These are phyloP conservation scores for Aspergillus felis DNA, from an alignment of 2,329 filamentous ascomycete genomes.

Conservation along the genomic window DNA sequence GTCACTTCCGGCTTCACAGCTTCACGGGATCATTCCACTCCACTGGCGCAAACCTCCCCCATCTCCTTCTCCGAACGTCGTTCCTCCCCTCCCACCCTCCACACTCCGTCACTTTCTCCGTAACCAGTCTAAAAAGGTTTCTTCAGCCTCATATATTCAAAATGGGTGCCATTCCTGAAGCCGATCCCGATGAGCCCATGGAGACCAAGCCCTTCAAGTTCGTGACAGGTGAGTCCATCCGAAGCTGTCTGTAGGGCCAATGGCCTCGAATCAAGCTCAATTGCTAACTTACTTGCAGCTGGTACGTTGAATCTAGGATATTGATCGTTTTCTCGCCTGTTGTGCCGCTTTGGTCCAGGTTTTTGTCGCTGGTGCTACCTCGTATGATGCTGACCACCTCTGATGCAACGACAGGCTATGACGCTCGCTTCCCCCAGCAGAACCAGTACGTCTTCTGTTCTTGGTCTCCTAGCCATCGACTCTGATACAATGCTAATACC, in stretches of 20 bases:
- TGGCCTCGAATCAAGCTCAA: slow-evolving; percentile 27
- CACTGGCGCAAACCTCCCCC: slow-evolving; percentile 28
- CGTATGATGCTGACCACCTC: slow-evolving; percentile 28
- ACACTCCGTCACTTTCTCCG: slow-evolving; percentile 10
- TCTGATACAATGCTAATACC: slow-evolving; percentile 10
- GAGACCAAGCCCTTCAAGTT: slow-evolving; percentile 99
- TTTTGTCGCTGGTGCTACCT: slow-evolving; percentile 6
- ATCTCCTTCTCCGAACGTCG: slow-evolving; percentile 21
- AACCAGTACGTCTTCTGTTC: slow-evolving; percentile 54
- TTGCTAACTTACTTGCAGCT: slow-evolving; percentile 45
- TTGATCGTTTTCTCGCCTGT: slow-evolving; percentile 8
- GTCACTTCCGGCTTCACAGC: slow-evolving; percentile 34
- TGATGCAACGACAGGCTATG: slow-evolving; percentile 67
- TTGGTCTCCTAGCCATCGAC: not conserved
- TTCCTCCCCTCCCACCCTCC: slow-evolving; percentile 20
- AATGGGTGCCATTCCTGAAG: slow-evolving; percentile 72
- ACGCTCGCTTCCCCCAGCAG: slow-evolving; percentile 97
- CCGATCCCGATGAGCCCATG: slow-evolving; percentile 66
- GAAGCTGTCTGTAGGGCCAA: slow-evolving; percentile 15
- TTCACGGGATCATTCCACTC: slow-evolving; percentile 30
- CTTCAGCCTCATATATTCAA: slow-evolving; percentile 45
- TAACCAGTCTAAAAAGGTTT: slow-evolving; percentile 12
- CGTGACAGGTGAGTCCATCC: slow-evolving; percentile 76
- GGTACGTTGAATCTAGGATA: slow-evolving; percentile 39
- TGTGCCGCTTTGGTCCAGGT: slow-evolving; percentile 6